Conservation (phyloP, 2,329 filamentous ascomycete species). For the Alternaria ventricosa region DNA sequence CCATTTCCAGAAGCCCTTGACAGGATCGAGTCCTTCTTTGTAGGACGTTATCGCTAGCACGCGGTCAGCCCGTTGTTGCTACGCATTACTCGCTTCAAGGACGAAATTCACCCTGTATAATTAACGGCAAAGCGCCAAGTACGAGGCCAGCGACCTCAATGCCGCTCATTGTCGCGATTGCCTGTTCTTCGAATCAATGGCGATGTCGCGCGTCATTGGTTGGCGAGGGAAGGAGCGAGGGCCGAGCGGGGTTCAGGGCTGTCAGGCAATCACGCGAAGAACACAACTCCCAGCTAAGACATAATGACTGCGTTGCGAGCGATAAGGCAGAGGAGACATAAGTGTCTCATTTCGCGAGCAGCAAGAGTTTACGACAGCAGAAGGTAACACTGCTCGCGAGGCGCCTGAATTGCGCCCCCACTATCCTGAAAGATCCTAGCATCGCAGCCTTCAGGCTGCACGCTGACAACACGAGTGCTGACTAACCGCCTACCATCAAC, state of each 20-base stretch:
- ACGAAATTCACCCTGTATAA: conserved; percentile 40
- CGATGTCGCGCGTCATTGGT: conserved; percentile 11
- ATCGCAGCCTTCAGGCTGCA: background rate
- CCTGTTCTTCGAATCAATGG: background rate
- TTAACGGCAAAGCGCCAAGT: conserved; percentile 48
- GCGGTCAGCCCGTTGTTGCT: background rate
- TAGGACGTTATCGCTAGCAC: conserved; percentile 44
- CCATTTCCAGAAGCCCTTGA: conserved; percentile 48
- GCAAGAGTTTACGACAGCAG: background rate
- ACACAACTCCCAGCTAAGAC: background rate
- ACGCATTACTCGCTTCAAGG: background rate
- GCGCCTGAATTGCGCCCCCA: conserved; percentile 16
- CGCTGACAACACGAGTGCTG: background rate
- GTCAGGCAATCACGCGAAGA: conserved; percentile 3
- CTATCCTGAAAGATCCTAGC: conserved; percentile 11
- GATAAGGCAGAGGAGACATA: background rate
- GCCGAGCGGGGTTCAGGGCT: conserved; percentile 12
- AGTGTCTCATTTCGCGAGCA: background rate
- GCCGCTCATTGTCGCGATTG: conserved; percentile 33
- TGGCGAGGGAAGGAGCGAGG: conserved; percentile 2
- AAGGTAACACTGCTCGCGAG: conserved; percentile 4
- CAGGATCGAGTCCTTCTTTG: conserved; percentile 48
- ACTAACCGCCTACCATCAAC: background rate
- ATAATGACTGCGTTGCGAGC: background rate
- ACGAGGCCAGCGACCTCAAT: conserved; percentile 43